These are phyloP conservation scores for Eucalyptus cloeziana DNA, from an alignment of 345 rosid genomes.

Conservation along the genomic window DNA sequence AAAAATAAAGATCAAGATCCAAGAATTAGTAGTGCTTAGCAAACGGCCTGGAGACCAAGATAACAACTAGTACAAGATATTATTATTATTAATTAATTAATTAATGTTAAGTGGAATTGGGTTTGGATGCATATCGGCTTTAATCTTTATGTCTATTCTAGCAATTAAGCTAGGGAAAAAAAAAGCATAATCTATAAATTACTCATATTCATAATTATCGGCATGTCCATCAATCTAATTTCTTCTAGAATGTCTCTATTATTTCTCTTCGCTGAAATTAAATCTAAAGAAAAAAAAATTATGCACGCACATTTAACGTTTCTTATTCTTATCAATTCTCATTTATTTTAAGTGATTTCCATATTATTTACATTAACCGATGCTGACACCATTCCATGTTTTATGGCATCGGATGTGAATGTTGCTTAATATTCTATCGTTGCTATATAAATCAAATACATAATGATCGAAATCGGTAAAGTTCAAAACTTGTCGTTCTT, in stretches of 20 bases:
- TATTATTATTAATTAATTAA: too few species aligned
- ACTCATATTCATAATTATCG: not conserved
- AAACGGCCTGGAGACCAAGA: not conserved
- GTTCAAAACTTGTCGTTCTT: not conserved
- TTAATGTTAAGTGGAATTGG: not conserved
- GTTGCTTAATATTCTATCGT: not conserved
- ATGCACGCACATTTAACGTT: not conserved
- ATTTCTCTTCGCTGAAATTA: not conserved
- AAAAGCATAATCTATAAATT: not conserved
- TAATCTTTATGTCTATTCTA: not conserved
- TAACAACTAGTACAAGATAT: not conserved
- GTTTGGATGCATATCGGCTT: not conserved
- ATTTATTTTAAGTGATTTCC: not conserved
- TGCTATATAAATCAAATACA: not conserved
- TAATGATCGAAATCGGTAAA: not conserved
- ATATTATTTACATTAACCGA: not conserved
- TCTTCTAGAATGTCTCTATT: not conserved
- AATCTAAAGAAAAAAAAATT: not conserved
- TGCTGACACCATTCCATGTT: rapidly evolving
- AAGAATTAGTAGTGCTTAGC: not conserved
- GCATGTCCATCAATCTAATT: not conserved
- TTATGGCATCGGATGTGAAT: not conserved
- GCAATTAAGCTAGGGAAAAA: not conserved
- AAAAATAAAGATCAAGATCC: not conserved
- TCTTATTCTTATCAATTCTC: not conserved